These are phyloP conservation scores for Neopestalotiopsis clavispora DNA, from an alignment of 2,329 filamentous ascomycete species.

Conservation along the genomic window DNA sequence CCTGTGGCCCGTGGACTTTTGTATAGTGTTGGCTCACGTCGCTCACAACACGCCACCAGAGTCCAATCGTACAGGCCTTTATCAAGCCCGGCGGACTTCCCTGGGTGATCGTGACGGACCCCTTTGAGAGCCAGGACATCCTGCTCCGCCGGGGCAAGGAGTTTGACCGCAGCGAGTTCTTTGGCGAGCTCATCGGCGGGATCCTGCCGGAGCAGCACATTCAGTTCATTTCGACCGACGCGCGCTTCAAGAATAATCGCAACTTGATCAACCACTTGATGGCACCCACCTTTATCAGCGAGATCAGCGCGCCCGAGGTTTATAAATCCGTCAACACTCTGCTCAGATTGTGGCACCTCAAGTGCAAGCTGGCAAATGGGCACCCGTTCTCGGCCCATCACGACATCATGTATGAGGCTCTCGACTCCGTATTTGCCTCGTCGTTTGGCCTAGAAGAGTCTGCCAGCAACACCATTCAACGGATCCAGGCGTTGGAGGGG, in stretches of 20 bases:
- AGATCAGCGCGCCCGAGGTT: constrained; percentile 38
- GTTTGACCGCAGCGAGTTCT: constrained; percentile 46
- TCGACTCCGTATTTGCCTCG: constrained; percentile 38
- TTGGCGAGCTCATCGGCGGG: constrained; percentile 36
- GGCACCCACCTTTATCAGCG: constrained; percentile 38
- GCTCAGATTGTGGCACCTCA: constrained; percentile 40
- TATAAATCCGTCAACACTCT: constrained; percentile 36
- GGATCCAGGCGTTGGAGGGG: constrained; percentile 19
- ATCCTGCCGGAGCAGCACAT: constrained; percentile 40
- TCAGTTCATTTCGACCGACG: constrained; percentile 34
- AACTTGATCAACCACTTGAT: constrained; percentile 44
- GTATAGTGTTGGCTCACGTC: constrained; percentile 35
- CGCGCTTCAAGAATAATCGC: constrained; percentile 29
- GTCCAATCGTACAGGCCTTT: constrained; percentile 53
- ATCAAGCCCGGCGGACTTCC: constrained; percentile 47
- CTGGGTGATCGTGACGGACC: constrained; percentile 48
- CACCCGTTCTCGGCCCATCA: constrained; percentile 34
- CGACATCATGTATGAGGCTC: constrained; percentile 36
- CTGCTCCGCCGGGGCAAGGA: constrained; percentile 47
- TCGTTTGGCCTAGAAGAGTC: constrained; percentile 25
- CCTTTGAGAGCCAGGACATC: constrained; percentile 48
- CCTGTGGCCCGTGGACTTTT: not conserved
- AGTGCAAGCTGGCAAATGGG: constrained; percentile 34
- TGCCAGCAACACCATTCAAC: constrained; percentile 11
- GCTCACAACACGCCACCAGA: constrained; percentile 36